These are phyloP conservation scores for Mycena rosella DNA, from an alignment of 768 basidiomycete species.

Conservation along the genomic window DNA sequence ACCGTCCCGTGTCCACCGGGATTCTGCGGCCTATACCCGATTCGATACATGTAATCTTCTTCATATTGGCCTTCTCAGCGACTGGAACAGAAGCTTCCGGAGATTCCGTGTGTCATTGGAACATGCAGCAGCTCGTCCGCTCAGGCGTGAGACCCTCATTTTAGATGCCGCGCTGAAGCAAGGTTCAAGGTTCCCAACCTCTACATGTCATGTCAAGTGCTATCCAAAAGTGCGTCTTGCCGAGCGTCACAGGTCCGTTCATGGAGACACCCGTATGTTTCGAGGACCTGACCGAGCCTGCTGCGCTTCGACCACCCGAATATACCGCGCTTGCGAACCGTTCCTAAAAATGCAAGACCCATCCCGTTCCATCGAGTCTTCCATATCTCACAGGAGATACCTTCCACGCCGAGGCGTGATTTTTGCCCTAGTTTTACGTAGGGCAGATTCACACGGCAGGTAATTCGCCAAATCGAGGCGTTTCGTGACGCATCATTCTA, in stretches of 20 bases:
- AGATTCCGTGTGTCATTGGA: slow-evolving; percentile 31
- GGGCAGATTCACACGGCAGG: background rate
- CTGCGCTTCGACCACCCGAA: no score
- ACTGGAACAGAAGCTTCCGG: slow-evolving; percentile 27
- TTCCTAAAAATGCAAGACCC: slow-evolving; percentile 9
- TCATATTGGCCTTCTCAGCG: slow-evolving; percentile 21
- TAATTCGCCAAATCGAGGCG: slow-evolving; percentile 1
- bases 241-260: slow-evolving; percentile 23
- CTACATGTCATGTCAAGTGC: background rate
- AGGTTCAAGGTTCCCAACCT: background rate
- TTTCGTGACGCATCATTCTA: background rate
- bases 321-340: slow-evolving; percentile 3
- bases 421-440: slow-evolving; percentile 25
- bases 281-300: background rate
- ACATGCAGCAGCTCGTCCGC: slow-evolving; percentile 17
- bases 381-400: slow-evolving; percentile 17
- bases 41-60: slow-evolving; percentile 31
- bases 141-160: slow-evolving; percentile 25
- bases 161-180: slow-evolving; percentile 21
- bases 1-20: slow-evolving; percentile 33
- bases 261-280: slow-evolving; percentile 23
- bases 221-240: slow-evolving; percentile 12
- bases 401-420: slow-evolving; percentile 15
- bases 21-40: slow-evolving; percentile 31
- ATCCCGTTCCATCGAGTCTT: slow-evolving; percentile 11